A percentile compares a stretch with the other conserved stretches of the same genome.
Conservation (phyloP, 2,329 filamentous ascomycete genomes). For the Penicillium sp. region DNA sequence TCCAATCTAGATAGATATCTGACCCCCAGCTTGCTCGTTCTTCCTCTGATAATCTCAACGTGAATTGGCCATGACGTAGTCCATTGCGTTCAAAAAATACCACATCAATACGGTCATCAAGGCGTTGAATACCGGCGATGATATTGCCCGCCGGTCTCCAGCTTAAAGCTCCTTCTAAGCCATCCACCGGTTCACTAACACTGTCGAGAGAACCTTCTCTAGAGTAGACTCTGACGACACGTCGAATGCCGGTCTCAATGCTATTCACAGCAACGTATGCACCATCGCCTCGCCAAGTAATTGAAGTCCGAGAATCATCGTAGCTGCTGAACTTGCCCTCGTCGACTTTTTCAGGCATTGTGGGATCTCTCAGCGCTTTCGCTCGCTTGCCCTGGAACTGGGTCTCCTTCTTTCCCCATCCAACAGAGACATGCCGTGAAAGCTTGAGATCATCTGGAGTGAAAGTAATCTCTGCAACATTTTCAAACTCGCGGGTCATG, state of each 20-base stretch:
- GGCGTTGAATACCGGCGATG: conserved; percentile 77
- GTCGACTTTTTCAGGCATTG: conserved; percentile 88
- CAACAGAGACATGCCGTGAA: conserved; percentile 93
- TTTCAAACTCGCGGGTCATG: conserved; percentile 90
- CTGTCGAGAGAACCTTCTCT: conserved; percentile 87
- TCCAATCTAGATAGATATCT: conserved; percentile 73
- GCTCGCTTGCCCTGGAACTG: conserved; percentile 94
- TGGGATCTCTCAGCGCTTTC: conserved; percentile 82
- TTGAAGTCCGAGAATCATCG: conserved; percentile 68
- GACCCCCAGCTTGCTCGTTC: conserved; percentile 54
- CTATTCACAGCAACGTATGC: conserved; percentile 84
- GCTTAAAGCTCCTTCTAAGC: conserved; percentile 78
- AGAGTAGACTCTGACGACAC: conserved; percentile 84
- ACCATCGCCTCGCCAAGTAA: conserved; percentile 94
- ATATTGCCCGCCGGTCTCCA: conserved; percentile 91
- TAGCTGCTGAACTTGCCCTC: conserved; percentile 68
- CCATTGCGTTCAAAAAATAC: conserved; percentile 97
- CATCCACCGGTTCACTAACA: conserved; percentile 90
- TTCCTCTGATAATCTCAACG: conserved; percentile 63
- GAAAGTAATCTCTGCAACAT: conserved; percentile 70
- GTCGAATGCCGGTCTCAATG: conserved; percentile 63
- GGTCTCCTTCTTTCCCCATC: conserved; percentile 97
- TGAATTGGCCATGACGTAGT: conserved; percentile 92
- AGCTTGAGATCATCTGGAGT: conserved; percentile 71
- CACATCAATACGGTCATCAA: conserved; percentile 67